phyloP scores from a whole-genome alignment of 495 filamentous ascomycete genomes.

The Podospora sp. region DNA sequence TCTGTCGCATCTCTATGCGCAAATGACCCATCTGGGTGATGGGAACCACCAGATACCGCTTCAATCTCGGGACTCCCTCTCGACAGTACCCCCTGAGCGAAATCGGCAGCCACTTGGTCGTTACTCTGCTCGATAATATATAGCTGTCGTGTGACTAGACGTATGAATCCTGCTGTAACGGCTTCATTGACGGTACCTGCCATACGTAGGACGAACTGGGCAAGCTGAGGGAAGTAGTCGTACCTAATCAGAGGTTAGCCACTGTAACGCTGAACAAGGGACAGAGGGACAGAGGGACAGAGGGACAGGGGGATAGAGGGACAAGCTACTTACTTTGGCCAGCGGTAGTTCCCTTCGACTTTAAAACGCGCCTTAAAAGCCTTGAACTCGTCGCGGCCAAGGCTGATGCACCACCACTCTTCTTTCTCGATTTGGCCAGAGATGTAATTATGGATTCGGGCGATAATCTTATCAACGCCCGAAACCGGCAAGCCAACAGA shows the following conservation, averaged over 20 bases:
- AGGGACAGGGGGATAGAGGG: constrained; percentile 1
- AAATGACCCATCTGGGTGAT: constrained; percentile 3
- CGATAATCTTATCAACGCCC: constrained; percentile 7
- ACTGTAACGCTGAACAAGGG: constrained; percentile 1
- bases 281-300: too few relatives aligned
- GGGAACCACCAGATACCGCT: neutral
- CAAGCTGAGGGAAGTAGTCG: constrained; percentile 6
- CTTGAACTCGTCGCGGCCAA: constrained; percentile 7
- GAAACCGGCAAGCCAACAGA: constrained; percentile 1
- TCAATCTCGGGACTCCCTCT: neutral
- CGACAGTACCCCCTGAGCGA: neutral
- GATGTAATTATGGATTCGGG: neutral
- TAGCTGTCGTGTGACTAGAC: neutral
- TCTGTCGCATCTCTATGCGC: neutral
- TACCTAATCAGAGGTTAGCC: constrained; percentile 5
- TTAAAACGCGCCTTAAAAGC: constrained; percentile 5
- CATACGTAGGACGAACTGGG: constrained; percentile 4
- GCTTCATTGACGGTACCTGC: neutral
- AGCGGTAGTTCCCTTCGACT: constrained; percentile 6
- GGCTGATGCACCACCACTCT: constrained; percentile 7
- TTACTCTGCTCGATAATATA: neutral
- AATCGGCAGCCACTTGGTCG: neutral
- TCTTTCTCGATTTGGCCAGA: neutral
- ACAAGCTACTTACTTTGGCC: constrained; percentile 7
- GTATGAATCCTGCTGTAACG: neutral